Conservation (phyloP, 1,284 basidiomycete genomes). For the Trichosporon faecale region DNA sequence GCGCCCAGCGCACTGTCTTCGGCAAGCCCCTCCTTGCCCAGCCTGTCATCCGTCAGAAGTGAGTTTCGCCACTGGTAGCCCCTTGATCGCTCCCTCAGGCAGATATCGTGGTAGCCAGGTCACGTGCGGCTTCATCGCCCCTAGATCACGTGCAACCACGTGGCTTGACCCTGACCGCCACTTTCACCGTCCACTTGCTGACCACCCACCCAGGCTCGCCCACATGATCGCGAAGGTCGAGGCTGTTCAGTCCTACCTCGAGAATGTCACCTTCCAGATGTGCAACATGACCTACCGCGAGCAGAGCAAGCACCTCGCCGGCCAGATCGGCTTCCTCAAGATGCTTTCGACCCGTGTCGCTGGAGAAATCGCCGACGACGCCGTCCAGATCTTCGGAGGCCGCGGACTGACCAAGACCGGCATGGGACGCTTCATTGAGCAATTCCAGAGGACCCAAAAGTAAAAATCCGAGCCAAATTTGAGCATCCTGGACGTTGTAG, state of each 20-base stretch:
- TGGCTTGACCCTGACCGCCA: not conserved
- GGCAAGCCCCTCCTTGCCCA: constrained; percentile 78
- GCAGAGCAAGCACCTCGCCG: constrained; percentile 58
- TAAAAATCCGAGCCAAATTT: no score
- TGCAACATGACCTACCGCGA: constrained; percentile 62
- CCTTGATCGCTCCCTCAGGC: no score
- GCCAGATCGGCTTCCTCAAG: constrained; percentile 55
- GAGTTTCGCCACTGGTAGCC: constrained; percentile 17
- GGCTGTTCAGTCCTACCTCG: constrained; percentile 82
- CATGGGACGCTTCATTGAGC: constrained; percentile 59
- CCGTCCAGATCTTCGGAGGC: constrained; percentile 59
- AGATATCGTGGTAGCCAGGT: no score
- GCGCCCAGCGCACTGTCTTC: constrained; percentile 73
- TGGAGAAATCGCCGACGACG: constrained; percentile 55
- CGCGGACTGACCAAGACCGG: constrained; percentile 61
- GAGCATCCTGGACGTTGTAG: no score
- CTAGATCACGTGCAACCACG: no score
- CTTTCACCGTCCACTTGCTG: not conserved
- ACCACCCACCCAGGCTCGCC: constrained; percentile 58
- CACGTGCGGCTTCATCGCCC: no score
- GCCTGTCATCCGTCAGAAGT: constrained; percentile 76
- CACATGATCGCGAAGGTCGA: constrained; percentile 81
- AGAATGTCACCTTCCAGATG: constrained; percentile 89
- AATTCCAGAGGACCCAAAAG: constrained; percentile 65
- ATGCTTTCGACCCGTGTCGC: constrained; percentile 59